phyloP scores from a whole-genome alignment of 495 filamentous ascomycete species.

The Trichodelitschia bisporula region DNA sequence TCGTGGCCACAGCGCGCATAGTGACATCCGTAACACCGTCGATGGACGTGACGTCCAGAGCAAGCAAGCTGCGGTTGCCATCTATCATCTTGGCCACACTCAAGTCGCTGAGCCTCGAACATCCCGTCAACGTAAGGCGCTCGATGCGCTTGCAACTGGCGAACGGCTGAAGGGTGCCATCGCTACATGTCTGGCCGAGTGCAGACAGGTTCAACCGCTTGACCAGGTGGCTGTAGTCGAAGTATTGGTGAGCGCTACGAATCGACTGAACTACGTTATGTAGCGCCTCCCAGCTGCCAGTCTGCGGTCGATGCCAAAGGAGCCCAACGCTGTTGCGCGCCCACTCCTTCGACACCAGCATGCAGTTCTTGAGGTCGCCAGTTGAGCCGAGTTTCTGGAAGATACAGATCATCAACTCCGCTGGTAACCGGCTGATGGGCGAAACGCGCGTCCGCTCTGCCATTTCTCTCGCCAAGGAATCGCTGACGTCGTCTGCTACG shows the following conservation, averaged over 20 bases:
- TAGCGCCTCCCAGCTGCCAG: conserved; percentile 62
- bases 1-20: conserved; percentile 50
- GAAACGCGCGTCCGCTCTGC: conserved; percentile 32
- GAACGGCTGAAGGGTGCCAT: conserved; percentile 70
- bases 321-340: conserved; percentile 78
- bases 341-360: conserved; percentile 86
- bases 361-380: conserved; percentile 56
- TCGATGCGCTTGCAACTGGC: conserved; percentile 74
- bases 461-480: conserved; percentile 50
- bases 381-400: conserved; percentile 62
- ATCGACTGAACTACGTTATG: conserved; percentile 55
- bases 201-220: conserved; percentile 73
- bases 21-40: conserved; percentile 61
- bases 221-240: conserved; percentile 66
- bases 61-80: conserved; percentile 58
- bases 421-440: conserved; percentile 64
- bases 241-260: conserved; percentile 41
- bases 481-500: conserved; percentile 12
- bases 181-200: conserved; percentile 51
- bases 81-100: conserved; percentile 60
- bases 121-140: conserved; percentile 81
- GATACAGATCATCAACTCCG: conserved; percentile 80
- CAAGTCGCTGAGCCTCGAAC: conserved; percentile 56
- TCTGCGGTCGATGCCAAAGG: conserved; percentile 83
- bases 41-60: conserved; percentile 72